Evolutionary conservation across 2,329 filamentous ascomycete species (phyloP).

Genomic region (Phialocephala sp.): DNA sequence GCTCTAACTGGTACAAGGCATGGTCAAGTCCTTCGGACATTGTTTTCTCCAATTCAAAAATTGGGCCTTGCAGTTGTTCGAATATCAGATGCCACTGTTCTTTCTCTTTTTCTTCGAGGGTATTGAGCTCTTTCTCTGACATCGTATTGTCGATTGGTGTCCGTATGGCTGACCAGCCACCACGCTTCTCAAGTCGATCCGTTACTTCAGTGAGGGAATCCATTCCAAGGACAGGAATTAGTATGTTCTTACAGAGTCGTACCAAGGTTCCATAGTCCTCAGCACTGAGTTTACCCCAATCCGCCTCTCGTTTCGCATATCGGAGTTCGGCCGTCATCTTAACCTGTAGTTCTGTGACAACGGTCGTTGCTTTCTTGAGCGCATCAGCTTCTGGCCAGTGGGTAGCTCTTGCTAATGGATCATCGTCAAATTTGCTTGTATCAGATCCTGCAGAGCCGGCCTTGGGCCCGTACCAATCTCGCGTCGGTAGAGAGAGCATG

Average conservation of each 20-base stretch:
- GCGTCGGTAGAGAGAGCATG: conserved; percentile 17
- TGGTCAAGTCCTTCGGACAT: conserved; percentile 23
- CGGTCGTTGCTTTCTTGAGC: conserved; percentile 12
- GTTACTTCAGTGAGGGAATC: conserved; percentile 23
- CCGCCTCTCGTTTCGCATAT: conserved; percentile 25
- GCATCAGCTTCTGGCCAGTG: conserved; percentile 22
- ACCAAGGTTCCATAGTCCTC: conserved; percentile 19
- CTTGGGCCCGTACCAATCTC: conserved; percentile 19
- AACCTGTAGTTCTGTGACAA: conserved; percentile 11
- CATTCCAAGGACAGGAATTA: conserved; percentile 23
- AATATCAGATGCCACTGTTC: conserved; percentile 23
- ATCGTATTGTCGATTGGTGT: conserved; percentile 8
- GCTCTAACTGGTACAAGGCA: conserved; percentile 17
- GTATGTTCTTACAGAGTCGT: conserved; percentile 19
- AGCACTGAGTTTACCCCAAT: conserved; percentile 22
- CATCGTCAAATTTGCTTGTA: not conserved
- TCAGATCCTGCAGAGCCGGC: not conserved
- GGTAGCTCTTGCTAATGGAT: conserved; percentile 8
- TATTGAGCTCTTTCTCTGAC: conserved; percentile 12
- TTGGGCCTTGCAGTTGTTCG: conserved; percentile 12
- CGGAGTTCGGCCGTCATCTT: conserved; percentile 23
- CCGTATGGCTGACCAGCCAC: conserved; percentile 18
- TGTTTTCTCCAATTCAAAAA: conserved; percentile 15
- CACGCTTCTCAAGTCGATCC: conserved; percentile 22
- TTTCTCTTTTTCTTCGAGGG: conserved; percentile 23